These are phyloP conservation scores for Exophiala dermatitidis DNA, from an alignment of 2,329 filamentous ascomycete genomes.

Conservation along the genomic window DNA sequence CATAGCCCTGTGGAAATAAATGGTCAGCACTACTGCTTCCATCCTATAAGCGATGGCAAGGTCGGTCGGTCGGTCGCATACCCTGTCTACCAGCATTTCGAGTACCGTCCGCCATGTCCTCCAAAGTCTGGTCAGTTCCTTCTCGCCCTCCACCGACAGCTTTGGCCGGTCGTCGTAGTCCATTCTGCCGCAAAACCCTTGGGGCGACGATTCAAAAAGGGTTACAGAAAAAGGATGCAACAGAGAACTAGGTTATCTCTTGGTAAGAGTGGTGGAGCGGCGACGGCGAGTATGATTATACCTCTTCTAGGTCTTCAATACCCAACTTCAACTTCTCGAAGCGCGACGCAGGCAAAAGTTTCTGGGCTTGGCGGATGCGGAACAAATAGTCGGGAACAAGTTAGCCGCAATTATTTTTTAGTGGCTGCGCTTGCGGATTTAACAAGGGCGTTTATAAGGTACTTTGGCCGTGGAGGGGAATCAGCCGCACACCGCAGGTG, in stretches of 20 bases:
- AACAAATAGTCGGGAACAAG: neutral
- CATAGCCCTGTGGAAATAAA: slow-evolving; percentile 66
- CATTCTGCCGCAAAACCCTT: neutral
- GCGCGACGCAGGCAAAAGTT: slow-evolving; percentile 18
- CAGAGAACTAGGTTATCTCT: no score
- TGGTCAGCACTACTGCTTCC: slow-evolving; percentile 2
- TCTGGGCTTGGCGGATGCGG: slow-evolving; percentile 1
- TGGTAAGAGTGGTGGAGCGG: neutral
- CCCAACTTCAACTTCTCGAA: neutral
- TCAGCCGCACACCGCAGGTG: no score
- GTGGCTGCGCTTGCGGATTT: neutral
- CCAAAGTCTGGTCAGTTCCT: slow-evolving; percentile 62
- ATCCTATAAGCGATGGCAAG: neutral
- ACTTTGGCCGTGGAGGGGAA: no score
- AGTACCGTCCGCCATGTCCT: slow-evolving; percentile 87
- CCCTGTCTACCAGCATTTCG: slow-evolving; percentile 88
- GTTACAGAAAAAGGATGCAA: neutral
- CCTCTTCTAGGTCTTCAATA: slow-evolving; percentile 22
- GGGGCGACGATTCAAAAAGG: neutral
- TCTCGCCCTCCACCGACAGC: slow-evolving; percentile 19
- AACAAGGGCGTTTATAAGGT: slow-evolving; percentile 24
- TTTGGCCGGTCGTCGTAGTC: slow-evolving; percentile 19
- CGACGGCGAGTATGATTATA: neutral
- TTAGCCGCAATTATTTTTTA: neutral
- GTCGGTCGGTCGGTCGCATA: slow-evolving; percentile 41